Evolutionary conservation across 768 basidiomycete genomes (phyloP).

Genomic region (Boletus edulis): DNA sequence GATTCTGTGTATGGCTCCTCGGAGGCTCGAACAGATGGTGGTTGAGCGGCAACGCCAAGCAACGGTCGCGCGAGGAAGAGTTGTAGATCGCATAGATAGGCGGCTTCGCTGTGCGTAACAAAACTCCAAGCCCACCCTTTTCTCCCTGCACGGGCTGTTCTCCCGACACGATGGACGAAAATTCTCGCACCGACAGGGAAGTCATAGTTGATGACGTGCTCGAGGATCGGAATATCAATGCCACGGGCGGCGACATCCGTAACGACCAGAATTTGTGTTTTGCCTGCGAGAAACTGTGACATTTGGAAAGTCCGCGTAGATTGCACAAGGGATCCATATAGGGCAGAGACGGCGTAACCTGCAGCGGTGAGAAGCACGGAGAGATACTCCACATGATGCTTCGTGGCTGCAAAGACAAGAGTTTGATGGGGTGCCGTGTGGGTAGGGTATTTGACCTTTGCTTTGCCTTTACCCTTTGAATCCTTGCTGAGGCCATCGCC

Average conservation of each 20-base stretch:
- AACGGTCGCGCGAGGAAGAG: conserved; percentile 86
- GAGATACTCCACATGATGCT: conserved; percentile 98
- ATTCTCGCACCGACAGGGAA: conserved; percentile 92
- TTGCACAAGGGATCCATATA: conserved; percentile 96
- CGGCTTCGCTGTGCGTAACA: conserved; percentile 80
- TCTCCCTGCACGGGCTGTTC: conserved; percentile 93
- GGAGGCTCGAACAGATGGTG: conserved; percentile 36
- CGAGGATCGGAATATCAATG: conserved; percentile 94
- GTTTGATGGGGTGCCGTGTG: conserved; percentile 84
- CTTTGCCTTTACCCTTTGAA: conserved; percentile 53
- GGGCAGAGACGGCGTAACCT: conserved; percentile 88
- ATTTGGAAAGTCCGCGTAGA: conserved; percentile 85
- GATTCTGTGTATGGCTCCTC: conserved; percentile 68
- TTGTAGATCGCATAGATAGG: conserved; percentile 89
- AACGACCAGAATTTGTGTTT: conserved; percentile 85
- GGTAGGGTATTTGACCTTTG: conserved; percentile 41
- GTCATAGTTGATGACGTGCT: conserved; percentile 97
- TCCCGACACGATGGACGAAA: conserved; percentile 95
- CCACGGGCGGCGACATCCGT: conserved; percentile 98
- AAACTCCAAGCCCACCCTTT: conserved; percentile 98
- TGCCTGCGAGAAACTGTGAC: conserved; percentile 81
- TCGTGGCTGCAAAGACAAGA: conserved; percentile 92
- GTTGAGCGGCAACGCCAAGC: conserved; percentile 39
- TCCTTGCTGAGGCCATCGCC: conserved; percentile 26
- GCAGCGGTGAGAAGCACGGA: conserved; percentile 70